phyloP scores from a whole-genome alignment of 169 alveolate species.

The Plasmodium blacklocki region DNA sequence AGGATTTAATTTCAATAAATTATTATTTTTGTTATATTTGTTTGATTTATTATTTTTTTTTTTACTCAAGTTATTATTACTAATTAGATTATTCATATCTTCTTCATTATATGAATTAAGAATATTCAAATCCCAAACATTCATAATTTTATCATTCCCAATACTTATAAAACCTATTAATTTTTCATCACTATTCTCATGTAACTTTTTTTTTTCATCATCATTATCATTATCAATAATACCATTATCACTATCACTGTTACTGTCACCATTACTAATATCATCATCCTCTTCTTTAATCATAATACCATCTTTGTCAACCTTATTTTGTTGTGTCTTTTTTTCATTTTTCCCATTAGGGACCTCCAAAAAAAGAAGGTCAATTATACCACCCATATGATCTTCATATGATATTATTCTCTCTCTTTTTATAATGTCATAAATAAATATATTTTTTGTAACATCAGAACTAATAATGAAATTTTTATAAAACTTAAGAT shows the following conservation, averaged over 20 bases:
- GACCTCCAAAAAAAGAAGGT: constrained; percentile 48
- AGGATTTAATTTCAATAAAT: constrained; percentile 20
- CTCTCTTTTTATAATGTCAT: constrained; percentile 21
- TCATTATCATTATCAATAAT: no score
- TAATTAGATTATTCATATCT: constrained; percentile 11
- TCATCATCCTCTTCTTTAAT: constrained; percentile 1
- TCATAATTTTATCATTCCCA: constrained; percentile 75
- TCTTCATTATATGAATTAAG: constrained; percentile 37
- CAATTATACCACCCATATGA: constrained; percentile 66
- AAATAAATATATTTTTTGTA: constrained; percentile 64
- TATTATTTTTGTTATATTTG: constrained; percentile 14
- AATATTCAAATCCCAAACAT: constrained; percentile 44
- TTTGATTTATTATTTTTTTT: background rate
- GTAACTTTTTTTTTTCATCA: background rate
- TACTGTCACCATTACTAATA: background rate
- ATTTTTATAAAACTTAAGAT: constrained; percentile 49
- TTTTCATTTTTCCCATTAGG: constrained; percentile 2
- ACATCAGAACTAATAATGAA: constrained; percentile 63
- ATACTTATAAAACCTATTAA: constrained; percentile 59
- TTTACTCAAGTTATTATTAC: background rate
- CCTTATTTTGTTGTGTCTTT: background rate
- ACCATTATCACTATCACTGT: background rate
- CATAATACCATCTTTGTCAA: background rate
- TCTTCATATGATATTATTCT: constrained; percentile 48
- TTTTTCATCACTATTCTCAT: background rate